phyloP scores from a whole-genome alignment of 2,329 filamentous ascomycete genomes.

The Elsinoe necatrix region DNA sequence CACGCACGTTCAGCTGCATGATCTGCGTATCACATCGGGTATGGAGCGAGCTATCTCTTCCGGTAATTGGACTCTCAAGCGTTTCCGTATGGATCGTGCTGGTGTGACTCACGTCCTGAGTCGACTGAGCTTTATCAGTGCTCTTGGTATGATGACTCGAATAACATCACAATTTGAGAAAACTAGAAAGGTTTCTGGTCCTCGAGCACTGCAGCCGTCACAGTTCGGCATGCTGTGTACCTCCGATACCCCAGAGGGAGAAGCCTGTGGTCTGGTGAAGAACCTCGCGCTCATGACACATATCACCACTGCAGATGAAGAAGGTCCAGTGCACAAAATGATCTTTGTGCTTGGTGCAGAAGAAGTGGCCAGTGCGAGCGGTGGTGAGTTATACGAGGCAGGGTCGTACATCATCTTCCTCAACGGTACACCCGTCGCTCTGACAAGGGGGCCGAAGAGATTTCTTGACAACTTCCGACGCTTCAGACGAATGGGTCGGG shows the following conservation, averaged over 20 bases:
- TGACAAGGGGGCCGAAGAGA: slow-evolving; percentile 76
- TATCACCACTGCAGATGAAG: slow-evolving; percentile 93
- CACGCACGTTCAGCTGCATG: slow-evolving; percentile 73
- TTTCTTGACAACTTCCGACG: slow-evolving; percentile 81
- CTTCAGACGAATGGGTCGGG: slow-evolving; percentile 77
- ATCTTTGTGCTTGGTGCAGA: slow-evolving; percentile 80
- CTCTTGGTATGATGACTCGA: slow-evolving; percentile 98
- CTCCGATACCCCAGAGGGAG: slow-evolving; percentile 95
- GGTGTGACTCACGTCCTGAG: slow-evolving; percentile 95
- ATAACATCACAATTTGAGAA: slow-evolving; percentile 99
- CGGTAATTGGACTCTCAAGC: slow-evolving; percentile 95
- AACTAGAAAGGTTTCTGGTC: slow-evolving; percentile 91
- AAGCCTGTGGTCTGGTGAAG: slow-evolving; percentile 95
- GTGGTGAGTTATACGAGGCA: slow-evolving; percentile 75
- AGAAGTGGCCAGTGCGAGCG: slow-evolving; percentile 70
- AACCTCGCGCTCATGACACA: slow-evolving; percentile 98
- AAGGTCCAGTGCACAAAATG: slow-evolving; percentile 77
- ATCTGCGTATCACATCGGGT: slow-evolving; percentile 79
- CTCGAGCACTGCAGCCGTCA: slow-evolving; percentile 89
- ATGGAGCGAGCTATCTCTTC: slow-evolving; percentile 96
- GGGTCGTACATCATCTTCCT: slow-evolving; percentile 87
- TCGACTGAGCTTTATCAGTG: slow-evolving; percentile 89
- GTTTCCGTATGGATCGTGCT: slow-evolving; percentile 97
- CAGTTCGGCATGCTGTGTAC: slow-evolving; percentile 98
- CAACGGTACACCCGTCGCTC: slow-evolving; percentile 86